Evolutionary conservation across 768 basidiomycete species (phyloP).

Genomic region (Hysterangium stoloniferum): DNA sequence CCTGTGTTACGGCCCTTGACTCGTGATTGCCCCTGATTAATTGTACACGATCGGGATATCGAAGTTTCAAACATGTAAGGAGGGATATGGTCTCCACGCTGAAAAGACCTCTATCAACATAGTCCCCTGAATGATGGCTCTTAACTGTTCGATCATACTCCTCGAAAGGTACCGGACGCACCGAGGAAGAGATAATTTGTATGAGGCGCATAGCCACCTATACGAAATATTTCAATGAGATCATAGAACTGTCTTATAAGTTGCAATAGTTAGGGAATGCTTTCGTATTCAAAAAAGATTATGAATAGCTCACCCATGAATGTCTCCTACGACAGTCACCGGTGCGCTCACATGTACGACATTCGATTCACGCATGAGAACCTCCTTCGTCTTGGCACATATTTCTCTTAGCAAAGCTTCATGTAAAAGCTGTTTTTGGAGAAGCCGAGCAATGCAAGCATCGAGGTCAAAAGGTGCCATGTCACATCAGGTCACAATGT

Average conservation of each 20-base stretch:
- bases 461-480: slow-evolving; percentile 85
- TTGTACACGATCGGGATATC: slow-evolving; percentile 95
- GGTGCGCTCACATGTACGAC: slow-evolving; percentile 96
- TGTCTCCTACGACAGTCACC: slow-evolving; percentile 97
- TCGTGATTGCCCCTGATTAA: slow-evolving; percentile 98
- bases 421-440: slow-evolving; percentile 88
- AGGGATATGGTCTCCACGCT: slow-evolving; percentile 98
- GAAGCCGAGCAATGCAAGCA: slow-evolving; percentile 86
- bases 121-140: slow-evolving; percentile 84
- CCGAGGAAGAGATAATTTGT: slow-evolving; percentile 99
- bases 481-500: slow-evolving; percentile 8
- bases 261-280: slow-evolving; percentile 25
- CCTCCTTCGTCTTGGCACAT: slow-evolving; percentile 99
- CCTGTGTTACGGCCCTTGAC: slow-evolving; percentile 95
- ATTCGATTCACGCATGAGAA: slow-evolving; percentile 97
- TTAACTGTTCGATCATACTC: slow-evolving; percentile 9
- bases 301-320: slow-evolving; percentile 77
- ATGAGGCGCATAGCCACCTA: slow-evolving; percentile 93
- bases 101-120: slow-evolving; percentile 96
- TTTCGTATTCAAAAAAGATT: not conserved
- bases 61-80: slow-evolving; percentile 90
- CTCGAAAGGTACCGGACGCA: slow-evolving; percentile 23
- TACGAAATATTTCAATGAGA: slow-evolving; percentile 96
- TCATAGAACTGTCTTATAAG: slow-evolving; percentile 93
- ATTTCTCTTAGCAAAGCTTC: slow-evolving; percentile 94